These are phyloP conservation scores for Orobanche coerulescens DNA, from an alignment of 257 asterid genomes.

Conservation along the genomic window DNA sequence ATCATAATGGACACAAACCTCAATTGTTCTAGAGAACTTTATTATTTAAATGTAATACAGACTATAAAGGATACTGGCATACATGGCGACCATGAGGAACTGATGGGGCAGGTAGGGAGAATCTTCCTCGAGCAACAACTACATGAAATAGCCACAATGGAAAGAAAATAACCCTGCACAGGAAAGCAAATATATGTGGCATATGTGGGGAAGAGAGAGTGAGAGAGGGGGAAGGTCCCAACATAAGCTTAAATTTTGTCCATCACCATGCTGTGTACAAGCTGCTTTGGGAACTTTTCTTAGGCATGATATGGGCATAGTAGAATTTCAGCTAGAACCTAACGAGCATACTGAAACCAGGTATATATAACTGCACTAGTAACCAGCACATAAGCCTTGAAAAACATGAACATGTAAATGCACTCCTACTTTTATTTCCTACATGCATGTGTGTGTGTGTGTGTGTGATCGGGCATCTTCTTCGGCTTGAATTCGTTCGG, in stretches of 20 bases:
- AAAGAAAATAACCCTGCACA: conserved; percentile 77
- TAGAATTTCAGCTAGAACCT: conserved; percentile 2
- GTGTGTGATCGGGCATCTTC: no score
- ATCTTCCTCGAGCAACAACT: conserved; percentile 94
- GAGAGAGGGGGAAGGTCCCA: background rate
- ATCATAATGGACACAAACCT: conserved; percentile 14
- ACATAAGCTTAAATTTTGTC: background rate
- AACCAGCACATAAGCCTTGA: background rate
- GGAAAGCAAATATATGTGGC: conserved; percentile 16
- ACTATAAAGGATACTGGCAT: conserved; percentile 27
- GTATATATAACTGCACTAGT: background rate
- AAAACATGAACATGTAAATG: background rate
- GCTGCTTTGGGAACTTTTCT: conserved; percentile 5
- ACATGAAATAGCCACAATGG: conserved; percentile 98
- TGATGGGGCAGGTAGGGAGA: conserved; percentile 96
- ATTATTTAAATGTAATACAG: conserved; percentile 16
- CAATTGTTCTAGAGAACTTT: conserved; percentile 19
- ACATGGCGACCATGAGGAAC: conserved; percentile 97
- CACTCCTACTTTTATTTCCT: background rate
- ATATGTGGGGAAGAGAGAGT: background rate
- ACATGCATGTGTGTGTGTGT: background rate
- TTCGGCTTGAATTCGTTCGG: no score
- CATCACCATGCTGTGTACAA: background rate
- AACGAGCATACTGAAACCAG: conserved; percentile 3
- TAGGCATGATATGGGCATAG: conserved; percentile 2